Evolutionary conservation across 495 filamentous ascomycete species (phyloP).

Genomic region (Rostrohypoxylon terebratum): DNA sequence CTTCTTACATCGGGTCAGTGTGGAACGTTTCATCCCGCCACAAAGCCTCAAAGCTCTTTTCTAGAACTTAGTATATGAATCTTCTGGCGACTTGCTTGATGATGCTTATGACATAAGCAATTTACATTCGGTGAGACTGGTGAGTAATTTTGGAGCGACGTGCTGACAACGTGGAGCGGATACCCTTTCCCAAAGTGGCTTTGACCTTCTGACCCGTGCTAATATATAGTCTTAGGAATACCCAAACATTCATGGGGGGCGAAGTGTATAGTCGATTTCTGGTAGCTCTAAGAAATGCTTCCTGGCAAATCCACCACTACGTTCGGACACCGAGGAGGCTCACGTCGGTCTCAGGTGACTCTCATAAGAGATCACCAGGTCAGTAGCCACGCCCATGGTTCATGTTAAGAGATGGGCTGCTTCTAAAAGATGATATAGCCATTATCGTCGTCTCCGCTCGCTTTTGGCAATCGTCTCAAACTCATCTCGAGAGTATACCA

Average conservation of each 20-base stretch:
- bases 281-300: slow-evolving; percentile 47
- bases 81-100: slow-evolving; percentile 30
- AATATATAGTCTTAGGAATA: slow-evolving; percentile 42
- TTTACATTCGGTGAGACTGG: slow-evolving; percentile 38
- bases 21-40: slow-evolving; percentile 46
- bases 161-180: slow-evolving; percentile 35
- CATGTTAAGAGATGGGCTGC: background rate
- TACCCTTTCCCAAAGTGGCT: background rate
- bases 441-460: slow-evolving; percentile 12
- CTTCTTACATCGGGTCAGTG: slow-evolving; percentile 37
- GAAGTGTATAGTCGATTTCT: slow-evolving; percentile 40
- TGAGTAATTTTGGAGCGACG: slow-evolving; percentile 36
- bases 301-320: slow-evolving; percentile 40
- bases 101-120: slow-evolving; percentile 47
- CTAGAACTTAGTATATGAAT: slow-evolving; percentile 36
- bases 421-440: background rate
- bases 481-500: background rate
- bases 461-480: slow-evolving; percentile 2
- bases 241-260: slow-evolving; percentile 42
- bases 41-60: slow-evolving; percentile 35
- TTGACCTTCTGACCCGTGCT: slow-evolving; percentile 26
- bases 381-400: slow-evolving; percentile 22
- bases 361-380: slow-evolving; percentile 46
- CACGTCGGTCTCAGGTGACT: slow-evolving; percentile 46
- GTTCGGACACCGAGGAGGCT: slow-evolving; percentile 47